Percentiles rank a stretch among this genome's conserved stretches.
Evolutionary conservation across 345 rosid genomes (phyloP).

Genomic region (Trapa incisa): DNA sequence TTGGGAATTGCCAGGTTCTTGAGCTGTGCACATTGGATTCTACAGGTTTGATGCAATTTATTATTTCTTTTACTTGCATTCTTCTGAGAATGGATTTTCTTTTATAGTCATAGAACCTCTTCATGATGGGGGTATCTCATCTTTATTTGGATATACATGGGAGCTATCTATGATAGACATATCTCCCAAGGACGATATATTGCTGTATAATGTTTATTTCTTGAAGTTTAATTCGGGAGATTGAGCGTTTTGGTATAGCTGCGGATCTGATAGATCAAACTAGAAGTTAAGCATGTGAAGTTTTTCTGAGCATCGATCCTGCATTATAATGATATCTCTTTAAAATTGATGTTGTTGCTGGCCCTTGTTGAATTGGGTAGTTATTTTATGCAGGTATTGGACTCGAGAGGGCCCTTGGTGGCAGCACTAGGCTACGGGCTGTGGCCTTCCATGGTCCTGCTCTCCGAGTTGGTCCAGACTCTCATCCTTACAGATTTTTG

Average conservation of each 20-base stretch:
- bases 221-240: no score
- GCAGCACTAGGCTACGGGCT: conserved; percentile 5
- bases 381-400: not conserved
- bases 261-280: no score
- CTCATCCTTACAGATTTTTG: conserved; percentile 5
- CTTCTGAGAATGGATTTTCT: no score
- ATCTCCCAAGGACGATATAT: no score
- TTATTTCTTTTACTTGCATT: not conserved
- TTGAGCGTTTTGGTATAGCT: no score
- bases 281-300: no score
- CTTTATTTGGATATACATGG: no score
- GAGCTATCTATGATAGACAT: no score
- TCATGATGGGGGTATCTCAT: not conserved
- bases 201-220: no score
- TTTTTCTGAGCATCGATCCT: no score
- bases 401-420: conserved; percentile 1
- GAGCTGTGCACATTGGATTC: conserved; percentile 99
- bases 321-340: no score
- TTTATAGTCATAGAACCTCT: not conserved
- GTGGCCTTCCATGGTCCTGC: conserved; percentile 3
- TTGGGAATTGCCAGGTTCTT: conserved; percentile 95
- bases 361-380: not conserved
- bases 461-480: conserved; percentile 1
- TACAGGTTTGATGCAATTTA: conserved; percentile 47
- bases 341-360: not conserved